Base-by-base conservation (phyloP, 1,284 basidiomycete species). In the Moniliella sp. region DNA sequence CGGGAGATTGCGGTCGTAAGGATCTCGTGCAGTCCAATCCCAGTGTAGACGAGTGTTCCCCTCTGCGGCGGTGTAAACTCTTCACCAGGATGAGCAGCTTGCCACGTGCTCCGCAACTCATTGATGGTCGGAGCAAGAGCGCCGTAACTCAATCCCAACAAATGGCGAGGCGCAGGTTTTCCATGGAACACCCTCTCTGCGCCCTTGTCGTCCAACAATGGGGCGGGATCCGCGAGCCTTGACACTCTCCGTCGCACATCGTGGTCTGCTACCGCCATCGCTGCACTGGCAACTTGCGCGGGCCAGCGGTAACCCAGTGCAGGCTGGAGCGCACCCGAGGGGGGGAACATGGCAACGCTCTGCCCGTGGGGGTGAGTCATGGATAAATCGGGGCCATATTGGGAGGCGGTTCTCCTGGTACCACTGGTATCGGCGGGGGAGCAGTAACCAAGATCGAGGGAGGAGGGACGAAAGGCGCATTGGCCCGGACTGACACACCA, bases 101-200 rank as follows among this genome's bases (percentile, higher is more conserved):
- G 14, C 42, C 36, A 36, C 39, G 7, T 23, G 8, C 21, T 23
- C n/a, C n/a, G n/a, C 9, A 43, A 33, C 36, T 37, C 37, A 30
- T 49, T 48, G 2, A 52, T 30, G 9, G 49, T 42, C 2, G 43
- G 39, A 21, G 42, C 42, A 4, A 56, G 39, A 4, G 45, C 39
- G 16, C 46, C 45, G 27, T 50, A 46, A 25, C 40, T 34, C 23
- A 46, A 48, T 2, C 42, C 42, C 2, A 54, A 39, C 2, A 49
- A 32, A 21, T 54, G 43, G 27, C 45, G 44, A 15, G 47, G 43
- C 7, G 46, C 53, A 4, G 48, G 43, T 14, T 41, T 32, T 25
- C 51, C 53, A 32, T 54, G 51, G 42, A 48, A 56, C 34, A 56
- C 52, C 4, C 50, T 48, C 33, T 56, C 53, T 2, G 48, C 50